Conservation (phyloP, 2,329 filamentous ascomycete species). For the Ophiostoma populinum region DNA sequence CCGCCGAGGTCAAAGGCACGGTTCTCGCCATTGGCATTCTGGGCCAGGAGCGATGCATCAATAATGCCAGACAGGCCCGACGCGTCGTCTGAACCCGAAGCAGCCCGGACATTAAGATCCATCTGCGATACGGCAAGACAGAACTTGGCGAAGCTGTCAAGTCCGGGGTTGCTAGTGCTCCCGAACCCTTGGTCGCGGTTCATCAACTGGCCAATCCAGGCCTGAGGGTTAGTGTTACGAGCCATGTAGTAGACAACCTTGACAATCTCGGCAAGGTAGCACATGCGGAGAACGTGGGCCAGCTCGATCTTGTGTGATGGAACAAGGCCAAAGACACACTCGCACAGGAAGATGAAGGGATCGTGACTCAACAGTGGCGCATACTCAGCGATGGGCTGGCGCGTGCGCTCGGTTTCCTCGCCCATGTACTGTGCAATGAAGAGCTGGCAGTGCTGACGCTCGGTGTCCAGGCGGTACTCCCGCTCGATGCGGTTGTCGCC, state of each 20-base stretch:
- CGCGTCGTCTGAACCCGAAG: background rate
- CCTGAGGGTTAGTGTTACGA: slow-evolving; percentile 32
- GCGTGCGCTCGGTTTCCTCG: slow-evolving; percentile 22
- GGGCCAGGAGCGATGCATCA: slow-evolving; percentile 18
- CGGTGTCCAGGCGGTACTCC: slow-evolving; percentile 51
- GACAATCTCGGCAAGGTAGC: slow-evolving; percentile 79
- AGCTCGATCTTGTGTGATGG: slow-evolving; percentile 55
- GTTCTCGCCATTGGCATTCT: slow-evolving; percentile 20
- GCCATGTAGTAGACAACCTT: slow-evolving; percentile 53
- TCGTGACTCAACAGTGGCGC: slow-evolving; percentile 50
- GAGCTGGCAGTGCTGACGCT: slow-evolving; percentile 58
- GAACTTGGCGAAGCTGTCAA: slow-evolving; percentile 39
- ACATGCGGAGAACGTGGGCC: slow-evolving; percentile 64
- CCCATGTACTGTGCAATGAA: slow-evolving; percentile 45
- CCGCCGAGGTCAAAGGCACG: slow-evolving; percentile 36
- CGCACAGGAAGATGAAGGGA: slow-evolving; percentile 64
- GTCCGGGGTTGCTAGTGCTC: slow-evolving; percentile 25
- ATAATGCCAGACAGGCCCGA: slow-evolving; percentile 4
- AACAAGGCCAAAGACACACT: slow-evolving; percentile 55
- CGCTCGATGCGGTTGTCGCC: slow-evolving; percentile 42
- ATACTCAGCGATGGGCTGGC: slow-evolving; percentile 27
- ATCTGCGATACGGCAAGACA: slow-evolving; percentile 29
- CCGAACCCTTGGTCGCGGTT: too few species aligned
- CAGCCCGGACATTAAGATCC: slow-evolving; percentile 21
- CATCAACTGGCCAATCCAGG: slow-evolving; percentile 30